These are phyloP conservation scores for Vaccinium macrocarpon DNA, from an alignment of 148 eudicot species.

Conservation along the genomic window DNA sequence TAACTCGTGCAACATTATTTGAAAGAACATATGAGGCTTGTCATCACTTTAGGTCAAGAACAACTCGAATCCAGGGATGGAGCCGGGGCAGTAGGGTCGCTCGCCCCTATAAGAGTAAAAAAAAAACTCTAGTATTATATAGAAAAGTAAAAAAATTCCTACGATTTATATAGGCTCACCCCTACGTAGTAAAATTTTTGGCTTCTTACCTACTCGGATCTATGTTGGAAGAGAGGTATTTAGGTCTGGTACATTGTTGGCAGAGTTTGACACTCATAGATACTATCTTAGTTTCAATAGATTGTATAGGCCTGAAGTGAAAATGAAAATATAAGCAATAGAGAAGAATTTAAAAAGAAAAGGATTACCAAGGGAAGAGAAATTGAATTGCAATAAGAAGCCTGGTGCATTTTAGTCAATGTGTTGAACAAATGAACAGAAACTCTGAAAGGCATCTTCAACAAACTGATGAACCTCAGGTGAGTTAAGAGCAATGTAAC, in stretches of 20 bases:
- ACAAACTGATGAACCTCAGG: slow-evolving; percentile 47
- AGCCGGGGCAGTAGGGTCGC: too few species aligned
- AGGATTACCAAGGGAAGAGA: neutral
- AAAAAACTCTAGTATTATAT: too few species aligned
- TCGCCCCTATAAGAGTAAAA: too few species aligned
- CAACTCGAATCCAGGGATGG: too few species aligned
- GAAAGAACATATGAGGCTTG: too few species aligned
- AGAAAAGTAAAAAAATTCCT: too few species aligned
- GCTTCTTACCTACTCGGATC: too few species aligned
- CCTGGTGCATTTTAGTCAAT: neutral
- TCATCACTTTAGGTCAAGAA: too few species aligned
- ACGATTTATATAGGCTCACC: too few species aligned
- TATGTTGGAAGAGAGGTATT: neutral
- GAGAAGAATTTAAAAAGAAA: neutral
- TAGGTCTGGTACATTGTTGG: too few species aligned
- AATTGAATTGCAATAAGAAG: neutral
- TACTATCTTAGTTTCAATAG: neutral
- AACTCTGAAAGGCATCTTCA: slow-evolving; percentile 58
- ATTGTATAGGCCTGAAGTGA: neutral
- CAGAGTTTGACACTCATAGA: neutral
- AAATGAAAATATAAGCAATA: neutral
- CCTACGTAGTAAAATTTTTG: too few species aligned
- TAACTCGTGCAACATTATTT: too few species aligned
- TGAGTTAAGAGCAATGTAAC: slow-evolving; percentile 65
- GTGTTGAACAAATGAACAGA: slow-evolving; percentile 17